A percentile compares a stretch with the other conserved stretches of the same genome.
These are phyloP conservation scores for Sporobolomyces roseus DNA, from an alignment of 768 basidiomycete species.

Conservation along the genomic window DNA sequence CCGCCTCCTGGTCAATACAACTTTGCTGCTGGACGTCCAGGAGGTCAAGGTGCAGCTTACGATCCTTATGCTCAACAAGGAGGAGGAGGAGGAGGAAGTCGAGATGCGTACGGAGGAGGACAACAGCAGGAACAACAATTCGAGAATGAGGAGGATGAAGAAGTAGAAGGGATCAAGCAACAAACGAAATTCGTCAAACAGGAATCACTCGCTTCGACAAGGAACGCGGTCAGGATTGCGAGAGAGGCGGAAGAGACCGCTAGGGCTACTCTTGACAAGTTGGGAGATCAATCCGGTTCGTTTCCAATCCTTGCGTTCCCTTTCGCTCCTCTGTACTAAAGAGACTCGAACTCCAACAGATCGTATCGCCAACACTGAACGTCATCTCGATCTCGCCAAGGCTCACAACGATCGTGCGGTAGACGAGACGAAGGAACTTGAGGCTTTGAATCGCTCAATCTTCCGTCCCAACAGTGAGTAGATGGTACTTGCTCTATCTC, in stretches of 20 bases:
- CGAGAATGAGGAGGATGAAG: slow-evolving; percentile 42
- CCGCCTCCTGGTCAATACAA: slow-evolving; percentile 38
- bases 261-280: slow-evolving; percentile 69
- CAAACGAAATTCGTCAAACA: slow-evolving; percentile 85
- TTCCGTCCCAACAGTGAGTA: slow-evolving; percentile 68
- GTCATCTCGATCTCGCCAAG: slow-evolving; percentile 87
- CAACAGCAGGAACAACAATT: slow-evolving; percentile 35
- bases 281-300: slow-evolving; percentile 89
- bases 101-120: slow-evolving; percentile 1
- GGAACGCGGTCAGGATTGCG: slow-evolving; percentile 88
- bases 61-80: slow-evolving; percentile 26
- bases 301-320: slow-evolving; percentile 6
- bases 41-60: too few relatives aligned
- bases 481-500: too few relatives aligned
- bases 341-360: slow-evolving; percentile 46
- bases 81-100: not conserved
- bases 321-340: slow-evolving; percentile 56
- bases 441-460: slow-evolving; percentile 88
- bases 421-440: slow-evolving; percentile 88
- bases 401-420: slow-evolving; percentile 80
- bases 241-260: slow-evolving; percentile 97
- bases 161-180: slow-evolving; percentile 81
- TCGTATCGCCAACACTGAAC: slow-evolving; percentile 81
- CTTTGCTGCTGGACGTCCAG: slow-evolving; percentile 19
- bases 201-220: slow-evolving; percentile 78